These are phyloP conservation scores for Syzygium syzygioides DNA, from an alignment of 441 rosid species.

Conservation along the genomic window DNA sequence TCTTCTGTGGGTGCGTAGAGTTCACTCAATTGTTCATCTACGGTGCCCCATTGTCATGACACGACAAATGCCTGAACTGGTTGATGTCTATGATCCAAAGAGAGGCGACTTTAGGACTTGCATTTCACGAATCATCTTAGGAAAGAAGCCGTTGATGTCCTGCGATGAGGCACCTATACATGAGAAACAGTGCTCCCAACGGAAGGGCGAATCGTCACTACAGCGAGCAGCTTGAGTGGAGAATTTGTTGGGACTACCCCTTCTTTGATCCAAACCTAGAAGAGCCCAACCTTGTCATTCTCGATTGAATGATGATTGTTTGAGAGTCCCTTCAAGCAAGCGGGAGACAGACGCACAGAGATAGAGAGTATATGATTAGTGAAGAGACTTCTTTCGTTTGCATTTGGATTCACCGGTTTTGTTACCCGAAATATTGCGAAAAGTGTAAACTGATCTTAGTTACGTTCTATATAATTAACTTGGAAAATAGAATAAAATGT, in stretches of 20 bases:
- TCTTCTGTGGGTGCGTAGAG: no score
- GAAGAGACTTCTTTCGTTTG: neutral
- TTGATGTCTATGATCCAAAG: no score
- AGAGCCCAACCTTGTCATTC: neutral
- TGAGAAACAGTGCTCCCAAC: neutral
- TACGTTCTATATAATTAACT: neutral
- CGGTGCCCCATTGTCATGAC: no score
- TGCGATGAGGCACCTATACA: neutral
- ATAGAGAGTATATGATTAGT: neutral
- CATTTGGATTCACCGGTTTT: neutral
- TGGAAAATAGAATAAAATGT: neutral
- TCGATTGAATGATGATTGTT: neutral
- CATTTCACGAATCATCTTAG: no score
- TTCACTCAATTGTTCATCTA: no score
- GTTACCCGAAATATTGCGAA: neutral
- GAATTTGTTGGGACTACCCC: neutral
- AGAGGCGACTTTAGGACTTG: no score
- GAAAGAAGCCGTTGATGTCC: neutral
- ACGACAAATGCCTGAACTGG: no score
- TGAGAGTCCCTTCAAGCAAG: neutral
- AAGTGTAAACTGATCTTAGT: neutral
- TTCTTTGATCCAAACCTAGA: neutral
- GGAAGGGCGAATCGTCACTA: neutral
- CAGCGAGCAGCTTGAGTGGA: neutral
- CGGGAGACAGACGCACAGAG: no score